phyloP scores from a whole-genome alignment of 306 rosid genomes.

The Pterocarpus macrocarpus region DNA sequence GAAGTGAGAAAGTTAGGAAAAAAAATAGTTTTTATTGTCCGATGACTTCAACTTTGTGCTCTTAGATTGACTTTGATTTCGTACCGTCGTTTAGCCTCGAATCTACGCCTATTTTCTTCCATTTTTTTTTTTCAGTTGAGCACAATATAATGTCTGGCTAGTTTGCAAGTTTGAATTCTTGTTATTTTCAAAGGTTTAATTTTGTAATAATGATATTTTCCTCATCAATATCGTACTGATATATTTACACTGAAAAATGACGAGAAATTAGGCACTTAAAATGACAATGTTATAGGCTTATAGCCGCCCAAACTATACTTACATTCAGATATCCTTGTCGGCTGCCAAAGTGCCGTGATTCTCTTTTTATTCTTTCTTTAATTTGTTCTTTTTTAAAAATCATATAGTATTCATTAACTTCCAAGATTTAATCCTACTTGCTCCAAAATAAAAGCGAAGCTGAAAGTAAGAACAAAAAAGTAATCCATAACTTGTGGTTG shows the following conservation, averaged over 20 bases:
- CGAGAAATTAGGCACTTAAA: not conserved
- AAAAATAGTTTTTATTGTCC: not conserved
- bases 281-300: not conserved
- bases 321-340: conserved; percentile 10
- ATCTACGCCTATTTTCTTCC: not conserved
- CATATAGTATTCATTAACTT: conserved; percentile 28
- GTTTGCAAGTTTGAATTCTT: not conserved
- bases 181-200: not conserved
- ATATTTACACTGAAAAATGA: too few species aligned
- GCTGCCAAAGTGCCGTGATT: conserved; percentile 1
- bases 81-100: not conserved
- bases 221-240: too few species aligned
- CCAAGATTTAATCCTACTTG: conserved; percentile 35
- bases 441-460: conserved; percentile 23
- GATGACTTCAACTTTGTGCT: not conserved
- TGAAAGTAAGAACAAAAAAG: conserved; percentile 41
- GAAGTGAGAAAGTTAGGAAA: not conserved
- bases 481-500: conserved; percentile 38
- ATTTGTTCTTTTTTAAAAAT: not conserved
- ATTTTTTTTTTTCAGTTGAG: not conserved
- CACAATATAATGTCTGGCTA: conserved; percentile 2
- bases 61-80: conserved; percentile 6
- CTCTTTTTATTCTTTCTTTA: not conserved
- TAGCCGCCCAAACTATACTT: not conserved
- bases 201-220: not conserved